phyloP scores from a whole-genome alignment of 306 rosid genomes.

The Erythrophleum fordii region DNA sequence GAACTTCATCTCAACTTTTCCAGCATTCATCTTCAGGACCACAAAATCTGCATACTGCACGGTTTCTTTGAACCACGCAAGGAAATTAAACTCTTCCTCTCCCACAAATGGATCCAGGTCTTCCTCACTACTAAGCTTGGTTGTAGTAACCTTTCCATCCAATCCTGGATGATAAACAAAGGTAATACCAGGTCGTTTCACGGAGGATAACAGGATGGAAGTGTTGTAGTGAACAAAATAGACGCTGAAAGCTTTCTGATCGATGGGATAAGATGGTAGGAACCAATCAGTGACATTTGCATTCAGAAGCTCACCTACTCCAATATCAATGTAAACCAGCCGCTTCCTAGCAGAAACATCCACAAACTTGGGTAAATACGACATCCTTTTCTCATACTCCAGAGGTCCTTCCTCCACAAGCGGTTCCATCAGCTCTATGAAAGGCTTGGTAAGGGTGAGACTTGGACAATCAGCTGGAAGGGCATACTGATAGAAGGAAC shows the following conservation, averaged over 20 bases:
- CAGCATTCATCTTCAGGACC: conserved; percentile 90
- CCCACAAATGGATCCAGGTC: conserved; percentile 63
- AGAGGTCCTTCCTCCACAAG: conserved; percentile 53
- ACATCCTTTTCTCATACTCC: conserved; percentile 35
- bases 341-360: conserved; percentile 64
- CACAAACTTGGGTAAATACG: conserved; percentile 70
- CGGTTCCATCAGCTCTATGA: conserved; percentile 70
- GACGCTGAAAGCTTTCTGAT: conserved; percentile 62
- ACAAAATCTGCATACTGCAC: conserved; percentile 75
- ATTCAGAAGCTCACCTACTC: conserved; percentile 67
- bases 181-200: conserved; percentile 78
- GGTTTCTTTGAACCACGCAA: conserved; percentile 90
- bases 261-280: conserved; percentile 70
- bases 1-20: conserved; percentile 70
- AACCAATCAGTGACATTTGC: conserved; percentile 63
- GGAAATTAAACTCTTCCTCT: conserved; percentile 77
- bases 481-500: conserved; percentile 51
- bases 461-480: conserved; percentile 82
- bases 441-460: conserved; percentile 54
- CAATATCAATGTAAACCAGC: conserved; percentile 78
- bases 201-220: conserved; percentile 67
- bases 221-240: conserved; percentile 94
- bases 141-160: conserved; percentile 49
- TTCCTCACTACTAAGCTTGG: conserved; percentile 19
- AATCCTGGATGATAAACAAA: conserved; percentile 96